Evolutionary conservation across 352 stramenopile species (phyloP).

Genomic region (Globisporangium acanthophoron): DNA sequence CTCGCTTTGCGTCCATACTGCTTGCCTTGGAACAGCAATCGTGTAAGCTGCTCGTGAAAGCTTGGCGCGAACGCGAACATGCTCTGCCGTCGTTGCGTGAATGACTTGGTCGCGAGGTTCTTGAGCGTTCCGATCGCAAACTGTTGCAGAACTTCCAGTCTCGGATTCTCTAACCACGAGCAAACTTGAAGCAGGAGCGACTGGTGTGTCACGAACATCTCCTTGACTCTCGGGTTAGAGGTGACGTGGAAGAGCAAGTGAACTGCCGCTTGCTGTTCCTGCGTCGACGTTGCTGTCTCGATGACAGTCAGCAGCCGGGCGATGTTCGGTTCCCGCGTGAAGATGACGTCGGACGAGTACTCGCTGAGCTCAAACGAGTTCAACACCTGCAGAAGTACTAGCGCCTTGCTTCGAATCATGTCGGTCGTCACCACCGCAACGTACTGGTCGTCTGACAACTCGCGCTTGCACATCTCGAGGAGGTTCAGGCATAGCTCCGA

Average conservation of each 20-base stretch:
- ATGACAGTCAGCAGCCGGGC: constrained; percentile 22
- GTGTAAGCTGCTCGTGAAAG: constrained; percentile 28
- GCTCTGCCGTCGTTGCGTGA: constrained; percentile 4
- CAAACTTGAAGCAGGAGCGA: constrained; percentile 9
- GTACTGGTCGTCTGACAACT: constrained; percentile 1
- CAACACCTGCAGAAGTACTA: constrained; percentile 22
- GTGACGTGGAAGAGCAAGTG: constrained; percentile 22
- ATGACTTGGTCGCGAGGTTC: constrained; percentile 14
- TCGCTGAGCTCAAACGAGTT: constrained; percentile 22
- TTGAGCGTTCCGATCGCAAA: constrained; percentile 15
- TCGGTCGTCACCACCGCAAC: constrained; percentile 9
- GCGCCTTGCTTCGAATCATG: constrained; percentile 14
- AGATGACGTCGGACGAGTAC: constrained; percentile 18
- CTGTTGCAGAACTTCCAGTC: constrained; percentile 6
- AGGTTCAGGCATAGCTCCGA: constrained; percentile 8
- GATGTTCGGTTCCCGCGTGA: constrained; percentile 17
- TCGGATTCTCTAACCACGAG: constrained; percentile 14
- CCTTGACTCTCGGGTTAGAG: constrained; percentile 10
- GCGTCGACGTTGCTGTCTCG: constrained; percentile 16
- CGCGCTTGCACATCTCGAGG: constrained; percentile 8
- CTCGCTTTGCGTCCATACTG: constrained; percentile 11
- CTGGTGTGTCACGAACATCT: constrained; percentile 13
- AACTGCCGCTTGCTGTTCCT: constrained; percentile 18
- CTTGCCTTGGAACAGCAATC: constrained; percentile 20
- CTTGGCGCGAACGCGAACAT: constrained; percentile 20